Evolutionary conservation across 139 green algal genomes (phyloP), one percentile per base, ranked within the genome.

Genomic region (Nannochloris sp.): DNA sequence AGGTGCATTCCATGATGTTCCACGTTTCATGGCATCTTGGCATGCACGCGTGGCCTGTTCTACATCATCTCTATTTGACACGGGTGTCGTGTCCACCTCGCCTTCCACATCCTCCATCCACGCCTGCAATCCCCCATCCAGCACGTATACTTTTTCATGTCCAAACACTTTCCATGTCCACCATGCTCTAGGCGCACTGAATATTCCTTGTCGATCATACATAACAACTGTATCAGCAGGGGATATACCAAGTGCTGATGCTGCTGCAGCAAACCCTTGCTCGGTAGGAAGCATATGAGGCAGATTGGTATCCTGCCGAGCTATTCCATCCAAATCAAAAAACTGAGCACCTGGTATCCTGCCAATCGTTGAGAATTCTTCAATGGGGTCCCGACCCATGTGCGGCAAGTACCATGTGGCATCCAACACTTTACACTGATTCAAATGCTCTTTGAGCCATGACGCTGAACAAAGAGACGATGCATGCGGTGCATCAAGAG

Each of bases 121-220:
- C 1, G 78, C 83, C 3, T 88, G 91, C 14, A 93, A 64, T 14
- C 92, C 92, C 5, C 92, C 92, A 56, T 96, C 81, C 54, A 98
- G 67, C 54, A 98, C 90, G 1, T 76, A 72, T 23, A 96, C 88
- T 10, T 21, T 6, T 44, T 80, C 44, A 56, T 96, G 90, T 1
- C 90, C 90, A 64, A 95, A 88, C 11, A 76, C 75, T 9, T 73
- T 71, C 78, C 92, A 93, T 4, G 88, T 97, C 85, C 87, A 98
- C 91, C 92, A 97, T 0, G 69, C 84, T 4, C 92, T 71, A 0
- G 92, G 82, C 1, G 85, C 78, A 40, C 74, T 87, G 77, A 96
- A 98, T 23, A 94, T 74, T 51, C 92, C 91, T 34, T 74, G 40
- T 27, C 85, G 64, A 75, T 98, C 92, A 62, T 97, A 98, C 29